Evolutionary conservation across 257 asterid species (phyloP), one percentile per base, ranked within the genome.

Genomic region (Solanum sejunctum): DNA sequence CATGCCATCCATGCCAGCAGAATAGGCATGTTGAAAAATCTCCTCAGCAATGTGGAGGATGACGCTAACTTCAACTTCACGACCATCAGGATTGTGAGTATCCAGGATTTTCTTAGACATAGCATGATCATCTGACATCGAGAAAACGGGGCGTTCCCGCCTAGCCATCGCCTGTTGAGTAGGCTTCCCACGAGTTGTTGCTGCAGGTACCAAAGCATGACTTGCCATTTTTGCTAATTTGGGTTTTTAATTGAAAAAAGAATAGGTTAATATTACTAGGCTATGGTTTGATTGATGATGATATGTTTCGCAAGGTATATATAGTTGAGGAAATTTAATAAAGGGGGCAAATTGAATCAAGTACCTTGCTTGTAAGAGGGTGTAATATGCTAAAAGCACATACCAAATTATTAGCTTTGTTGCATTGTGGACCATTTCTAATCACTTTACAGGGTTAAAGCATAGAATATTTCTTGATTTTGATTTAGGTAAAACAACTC

Each of bases 301-400:
- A 81, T 83, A 26, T 83, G 5, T 83, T 26, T 1, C 73, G 86
- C 84, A 83, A 77, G 86, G 23, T 69, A 90, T 95, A 88, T 93
- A 91, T 95, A 93, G 88, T 83, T 32, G 92, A 80, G 63, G 32
- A 83, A n/a, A 70, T 0, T 70, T 82, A 87, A 86, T 86, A 87
- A 90, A 89, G 91, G 36, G 36, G 28, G 41, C 9, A 12, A 39
- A 49, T 21, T 90, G 95, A 87, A 92, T 91, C 89, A 79, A 88
- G 91, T 95, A 91, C 98, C 95, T 95, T 95, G 92, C 98, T 95
- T 94, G 94, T 78, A 69, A 88, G 85, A 82, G 55, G 93, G 90
- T 92, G 87, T 84, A 86, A 88, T 71, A 63, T 67, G 60, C 80
- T 84, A 69, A 90, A 89, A 93, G 86, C 84, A 63, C 82, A 32